Evolutionary conservation across 805 yeast species (phyloP).

Genomic region (Kluyveromyces nonfermentans): DNA sequence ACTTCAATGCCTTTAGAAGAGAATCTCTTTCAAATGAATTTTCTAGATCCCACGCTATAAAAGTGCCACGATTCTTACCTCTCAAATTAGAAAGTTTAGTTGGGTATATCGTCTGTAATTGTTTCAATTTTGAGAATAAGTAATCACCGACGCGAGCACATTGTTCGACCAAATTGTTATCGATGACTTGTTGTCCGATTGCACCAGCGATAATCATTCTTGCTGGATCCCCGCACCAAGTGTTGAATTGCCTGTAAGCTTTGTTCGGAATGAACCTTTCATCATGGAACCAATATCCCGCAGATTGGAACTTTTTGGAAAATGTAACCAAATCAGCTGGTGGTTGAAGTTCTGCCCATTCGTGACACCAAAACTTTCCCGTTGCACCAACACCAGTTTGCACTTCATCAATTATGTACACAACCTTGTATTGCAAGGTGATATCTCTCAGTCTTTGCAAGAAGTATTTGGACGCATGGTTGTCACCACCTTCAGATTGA

Average conservation of each 20-base stretch:
- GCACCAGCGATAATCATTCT: conserved; percentile 55
- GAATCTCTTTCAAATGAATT: conserved; percentile 36
- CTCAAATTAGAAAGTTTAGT: conserved; percentile 39
- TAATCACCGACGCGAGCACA: conserved; percentile 47
- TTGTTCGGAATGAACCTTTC: conserved; percentile 47
- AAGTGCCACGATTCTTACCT: conserved; percentile 56
- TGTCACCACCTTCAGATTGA: conserved; percentile 72
- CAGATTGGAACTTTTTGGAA: conserved; percentile 65
- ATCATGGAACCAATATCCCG: conserved; percentile 60
- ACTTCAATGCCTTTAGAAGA: conserved; percentile 37
- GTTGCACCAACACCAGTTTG: conserved; percentile 71
- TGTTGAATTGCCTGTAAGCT: conserved; percentile 64
- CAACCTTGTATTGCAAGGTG: conserved; percentile 46
- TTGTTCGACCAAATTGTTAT: conserved; percentile 39
- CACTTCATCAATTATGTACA: conserved; percentile 62
- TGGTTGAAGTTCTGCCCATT: conserved; percentile 51
- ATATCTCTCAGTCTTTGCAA: conserved; percentile 55
- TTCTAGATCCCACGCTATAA: conserved; percentile 54
- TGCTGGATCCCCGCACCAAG: conserved; percentile 74
- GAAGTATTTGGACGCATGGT: conserved; percentile 53
- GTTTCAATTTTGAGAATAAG: conserved; percentile 36
- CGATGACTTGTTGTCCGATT: conserved; percentile 45
- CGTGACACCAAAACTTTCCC: conserved; percentile 68
- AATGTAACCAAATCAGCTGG: conserved; percentile 65
- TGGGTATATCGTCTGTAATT: conserved; percentile 33